phyloP scores from a whole-genome alignment of 2,329 filamentous ascomycete species.

The Xylogone sp. region DNA sequence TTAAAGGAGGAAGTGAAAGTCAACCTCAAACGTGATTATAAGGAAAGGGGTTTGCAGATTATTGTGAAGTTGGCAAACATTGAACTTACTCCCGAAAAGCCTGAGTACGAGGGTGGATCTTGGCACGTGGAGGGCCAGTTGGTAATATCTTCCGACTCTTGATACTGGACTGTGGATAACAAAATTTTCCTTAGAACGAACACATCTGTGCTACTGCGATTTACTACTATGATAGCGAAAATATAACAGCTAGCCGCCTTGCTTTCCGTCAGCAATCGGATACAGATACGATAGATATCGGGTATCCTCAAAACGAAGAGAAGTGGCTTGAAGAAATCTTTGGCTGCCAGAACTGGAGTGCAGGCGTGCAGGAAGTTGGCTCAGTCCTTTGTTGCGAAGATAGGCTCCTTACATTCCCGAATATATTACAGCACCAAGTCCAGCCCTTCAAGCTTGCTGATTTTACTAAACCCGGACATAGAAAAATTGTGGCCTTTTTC shows the following conservation, averaged over 20 bases:
- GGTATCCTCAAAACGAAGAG: constrained; percentile 7
- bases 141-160: constrained; percentile 2
- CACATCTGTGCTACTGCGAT: constrained; percentile 50
- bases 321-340: constrained; percentile 15
- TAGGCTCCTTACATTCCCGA: constrained; percentile 42
- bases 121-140: constrained; percentile 40
- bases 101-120: constrained; percentile 39
- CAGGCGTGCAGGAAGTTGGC: constrained; percentile 35
- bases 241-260: constrained; percentile 40
- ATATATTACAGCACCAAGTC: constrained; percentile 44
- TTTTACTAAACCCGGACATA: constrained; percentile 46
- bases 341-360: constrained; percentile 5
- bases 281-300: background rate
- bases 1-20: background rate
- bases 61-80: constrained; percentile 61
- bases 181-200: constrained; percentile 37
- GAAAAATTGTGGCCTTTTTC: constrained; percentile 54
- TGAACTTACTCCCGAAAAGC: constrained; percentile 52
- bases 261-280: constrained; percentile 34
- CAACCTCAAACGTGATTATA: constrained; percentile 9
- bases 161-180: constrained; percentile 2
- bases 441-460: constrained; percentile 48
- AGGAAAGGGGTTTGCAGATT: constrained; percentile 46
- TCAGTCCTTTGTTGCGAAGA: constrained; percentile 32
- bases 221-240: constrained; percentile 46